A percentile compares a stretch with the other conserved stretches of the same genome.
These are phyloP conservation scores for Austroboletus niveus DNA, from an alignment of 1,284 basidiomycete species.

Conservation along the genomic window DNA sequence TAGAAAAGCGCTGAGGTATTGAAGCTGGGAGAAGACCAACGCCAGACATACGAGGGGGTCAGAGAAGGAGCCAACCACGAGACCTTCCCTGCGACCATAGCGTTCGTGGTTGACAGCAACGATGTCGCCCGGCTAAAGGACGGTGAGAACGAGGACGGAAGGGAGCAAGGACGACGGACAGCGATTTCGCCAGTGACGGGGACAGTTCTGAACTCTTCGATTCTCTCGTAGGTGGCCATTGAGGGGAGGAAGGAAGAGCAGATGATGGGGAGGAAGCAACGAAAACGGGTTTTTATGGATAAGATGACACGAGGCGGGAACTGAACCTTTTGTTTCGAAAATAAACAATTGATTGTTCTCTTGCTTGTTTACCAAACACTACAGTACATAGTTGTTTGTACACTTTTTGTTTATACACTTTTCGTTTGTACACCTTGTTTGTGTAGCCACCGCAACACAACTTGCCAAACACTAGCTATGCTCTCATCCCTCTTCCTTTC, in stretches of 20 bases:
- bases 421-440: neutral
- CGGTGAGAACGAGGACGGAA: neutral
- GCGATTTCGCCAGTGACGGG: slow-evolving; percentile 32
- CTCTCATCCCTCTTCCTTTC: slow-evolving; percentile 18
- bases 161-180: slow-evolving; percentile 25
- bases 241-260: slow-evolving; percentile 17
- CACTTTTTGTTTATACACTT: neutral
- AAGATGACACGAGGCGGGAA: slow-evolving; percentile 46
- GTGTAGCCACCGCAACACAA: too few relatives aligned
- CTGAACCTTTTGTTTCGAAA: too few relatives aligned
- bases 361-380: slow-evolving; percentile 2
- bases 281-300: slow-evolving; percentile 46
- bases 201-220: slow-evolving; percentile 29
- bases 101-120: slow-evolving; percentile 67
- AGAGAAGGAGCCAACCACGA: slow-evolving; percentile 70
- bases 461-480: too few relatives aligned
- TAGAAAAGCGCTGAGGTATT: slow-evolving; percentile 30
- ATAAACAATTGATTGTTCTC: too few relatives aligned
- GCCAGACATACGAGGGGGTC: slow-evolving; percentile 60
- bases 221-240: slow-evolving; percentile 35
- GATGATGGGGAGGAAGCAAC: slow-evolving; percentile 22
- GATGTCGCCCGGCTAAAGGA: slow-evolving; percentile 66
- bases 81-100: slow-evolving; percentile 66
- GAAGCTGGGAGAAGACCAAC: neutral
- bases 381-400: neutral